These are phyloP conservation scores for Apophysomyces sp. DNA, from an alignment of 371 early-diverging fungal species.

Conservation along the genomic window DNA sequence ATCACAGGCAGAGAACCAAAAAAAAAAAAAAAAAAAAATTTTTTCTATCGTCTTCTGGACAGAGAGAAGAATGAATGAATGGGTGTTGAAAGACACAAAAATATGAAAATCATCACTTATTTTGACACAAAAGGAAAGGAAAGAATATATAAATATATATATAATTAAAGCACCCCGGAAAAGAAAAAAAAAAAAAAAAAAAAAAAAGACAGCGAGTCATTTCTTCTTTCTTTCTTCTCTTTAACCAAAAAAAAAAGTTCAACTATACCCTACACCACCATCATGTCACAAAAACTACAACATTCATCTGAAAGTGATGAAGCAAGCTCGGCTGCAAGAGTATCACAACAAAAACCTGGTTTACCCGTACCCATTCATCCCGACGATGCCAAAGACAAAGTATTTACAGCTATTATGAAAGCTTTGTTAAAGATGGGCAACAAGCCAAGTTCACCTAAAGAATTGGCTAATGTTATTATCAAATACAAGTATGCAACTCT, in stretches of 20 bases:
- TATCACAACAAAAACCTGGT: background rate
- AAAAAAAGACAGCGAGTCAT: background rate
- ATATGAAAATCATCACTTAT: background rate
- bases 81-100: no score
- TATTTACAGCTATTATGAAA: slow-evolving; percentile 79
- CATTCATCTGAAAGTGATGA: background rate
- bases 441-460: slow-evolving; percentile 80
- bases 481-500: slow-evolving; percentile 73
- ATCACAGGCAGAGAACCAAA: no score
- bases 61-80: no score
- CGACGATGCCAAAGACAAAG: slow-evolving; percentile 81
- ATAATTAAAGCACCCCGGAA: background rate
- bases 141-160: background rate
- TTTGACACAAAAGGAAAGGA: background rate
- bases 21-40: background rate
- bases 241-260: background rate
- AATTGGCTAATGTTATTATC: slow-evolving; percentile 75
- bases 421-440: slow-evolving; percentile 73
- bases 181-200: no score
- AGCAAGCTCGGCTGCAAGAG: background rate
- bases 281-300: background rate
- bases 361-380: slow-evolving; percentile 58
- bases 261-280: no score
- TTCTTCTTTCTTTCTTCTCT: background rate
- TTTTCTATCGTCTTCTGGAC: background rate